Percentiles rank a stretch among this genome's conserved stretches.
These are phyloP conservation scores for Tricholoma sp. DNA, from an alignment of 768 basidiomycete genomes.

Conservation along the genomic window DNA sequence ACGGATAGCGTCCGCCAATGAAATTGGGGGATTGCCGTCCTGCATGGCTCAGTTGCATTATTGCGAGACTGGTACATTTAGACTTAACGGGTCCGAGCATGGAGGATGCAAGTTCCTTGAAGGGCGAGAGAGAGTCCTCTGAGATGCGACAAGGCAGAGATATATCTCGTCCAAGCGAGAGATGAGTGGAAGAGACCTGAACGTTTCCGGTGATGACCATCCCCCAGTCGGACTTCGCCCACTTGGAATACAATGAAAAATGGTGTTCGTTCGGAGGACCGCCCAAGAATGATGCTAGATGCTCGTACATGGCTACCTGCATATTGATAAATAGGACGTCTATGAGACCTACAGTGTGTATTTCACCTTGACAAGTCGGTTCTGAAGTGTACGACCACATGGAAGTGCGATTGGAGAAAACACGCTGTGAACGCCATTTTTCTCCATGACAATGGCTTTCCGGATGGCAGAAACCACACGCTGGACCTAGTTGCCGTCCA, in stretches of 20 bases:
- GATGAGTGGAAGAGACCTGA: conserved; percentile 57
- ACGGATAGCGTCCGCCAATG: conserved; percentile 60
- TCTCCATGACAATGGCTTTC: conserved; percentile 1
- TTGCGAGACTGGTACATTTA: conserved; percentile 38
- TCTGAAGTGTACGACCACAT: conserved; percentile 37
- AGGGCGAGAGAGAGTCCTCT: conserved; percentile 43
- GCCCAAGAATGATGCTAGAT: conserved; percentile 58
- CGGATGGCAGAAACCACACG: neutral
- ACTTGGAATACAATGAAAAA: conserved; percentile 60
- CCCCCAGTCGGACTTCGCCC: conserved; percentile 78
- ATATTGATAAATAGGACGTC: neutral
- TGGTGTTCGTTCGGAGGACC: conserved; percentile 70
- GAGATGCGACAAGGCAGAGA: conserved; percentile 45
- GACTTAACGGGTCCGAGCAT: conserved; percentile 37
- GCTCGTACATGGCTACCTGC: conserved; percentile 90
- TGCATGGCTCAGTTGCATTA: conserved; percentile 81
- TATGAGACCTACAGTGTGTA: neutral
- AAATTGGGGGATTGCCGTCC: conserved; percentile 81
- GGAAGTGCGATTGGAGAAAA: conserved; percentile 30
- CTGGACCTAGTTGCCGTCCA: too few relatives aligned
- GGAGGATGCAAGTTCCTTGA: conserved; percentile 39
- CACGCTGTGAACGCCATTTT: conserved; percentile 1
- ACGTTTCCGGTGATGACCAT: conserved; percentile 88
- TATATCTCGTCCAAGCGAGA: conserved; percentile 69
- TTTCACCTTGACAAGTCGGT: conserved; percentile 53